Percentiles rank a stretch among this genome's conserved stretches.
phyloP scores from a whole-genome alignment of 257 asterid genomes.

The Voacanga thouarsii region DNA sequence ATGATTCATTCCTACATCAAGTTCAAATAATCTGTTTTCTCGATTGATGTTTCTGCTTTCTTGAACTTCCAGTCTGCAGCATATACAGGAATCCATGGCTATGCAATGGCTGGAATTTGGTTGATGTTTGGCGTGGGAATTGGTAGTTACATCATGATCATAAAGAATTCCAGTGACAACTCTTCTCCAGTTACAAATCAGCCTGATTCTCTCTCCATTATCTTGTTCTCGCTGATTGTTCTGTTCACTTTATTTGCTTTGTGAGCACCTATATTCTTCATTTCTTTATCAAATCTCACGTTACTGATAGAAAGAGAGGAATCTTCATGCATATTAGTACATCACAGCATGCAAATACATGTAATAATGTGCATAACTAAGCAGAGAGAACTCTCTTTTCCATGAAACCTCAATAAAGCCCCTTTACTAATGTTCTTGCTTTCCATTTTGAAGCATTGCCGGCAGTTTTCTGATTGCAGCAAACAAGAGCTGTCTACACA shows the following conservation, averaged over 20 bases:
- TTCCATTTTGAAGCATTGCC: slow-evolving; percentile 33
- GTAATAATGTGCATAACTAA: not conserved
- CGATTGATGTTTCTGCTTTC: not conserved
- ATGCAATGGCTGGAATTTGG: slow-evolving; percentile 55
- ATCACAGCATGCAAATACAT: no score
- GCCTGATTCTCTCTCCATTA: slow-evolving; percentile 25
- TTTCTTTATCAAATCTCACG: not conserved
- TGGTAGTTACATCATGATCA: slow-evolving; percentile 31
- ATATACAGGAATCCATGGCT: slow-evolving; percentile 54
- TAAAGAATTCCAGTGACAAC: slow-evolving; percentile 25
- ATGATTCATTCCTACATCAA: not conserved
- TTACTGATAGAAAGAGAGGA: not conserved
- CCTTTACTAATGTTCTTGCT: not conserved
- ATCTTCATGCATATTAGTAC: not conserved
- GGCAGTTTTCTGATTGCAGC: slow-evolving; percentile 34
- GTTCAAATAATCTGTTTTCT: not conserved
- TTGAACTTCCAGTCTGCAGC: slow-evolving; percentile 43
- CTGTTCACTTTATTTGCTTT: slow-evolving; percentile 46
- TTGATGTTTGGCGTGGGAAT: slow-evolving; percentile 41
- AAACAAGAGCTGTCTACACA: slow-evolving; percentile 27
- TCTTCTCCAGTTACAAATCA: slow-evolving; percentile 23
- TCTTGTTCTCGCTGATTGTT: slow-evolving; percentile 33
- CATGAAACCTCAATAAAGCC: not conserved
- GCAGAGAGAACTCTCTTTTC: not conserved
- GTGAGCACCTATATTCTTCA: slow-evolving; percentile 29